phyloP scores from a whole-genome alignment of 2,329 filamentous ascomycete species.

The Huntiella abstrusa region DNA sequence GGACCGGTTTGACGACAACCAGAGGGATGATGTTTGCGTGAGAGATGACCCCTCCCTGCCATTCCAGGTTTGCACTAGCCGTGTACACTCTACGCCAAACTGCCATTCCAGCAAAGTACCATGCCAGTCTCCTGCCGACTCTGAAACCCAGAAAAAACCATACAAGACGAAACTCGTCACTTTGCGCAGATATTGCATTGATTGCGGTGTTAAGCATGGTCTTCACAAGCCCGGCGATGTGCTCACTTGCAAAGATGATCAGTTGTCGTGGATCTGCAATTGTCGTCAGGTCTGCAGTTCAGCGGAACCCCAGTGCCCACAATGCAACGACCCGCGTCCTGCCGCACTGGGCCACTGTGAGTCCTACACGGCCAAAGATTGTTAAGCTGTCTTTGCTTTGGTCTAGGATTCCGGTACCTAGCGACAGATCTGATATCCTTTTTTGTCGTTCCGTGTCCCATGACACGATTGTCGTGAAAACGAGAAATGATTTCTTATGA shows the following conservation, averaged over 20 bases:
- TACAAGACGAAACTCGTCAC: constrained; percentile 12
- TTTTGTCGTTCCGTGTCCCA: too few relatives aligned
- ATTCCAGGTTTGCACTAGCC: constrained; percentile 16
- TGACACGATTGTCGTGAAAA: too few relatives aligned
- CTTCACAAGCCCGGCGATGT: constrained; percentile 21
- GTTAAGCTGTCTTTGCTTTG: too few relatives aligned
- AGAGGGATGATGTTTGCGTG: constrained; percentile 17
- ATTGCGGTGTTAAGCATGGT: constrained; percentile 22
- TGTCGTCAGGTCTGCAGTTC: constrained; percentile 21
- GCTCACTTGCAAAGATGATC: constrained; percentile 20
- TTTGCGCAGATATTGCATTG: constrained; percentile 24
- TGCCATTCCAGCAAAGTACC: background rate
- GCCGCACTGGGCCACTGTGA: background rate
- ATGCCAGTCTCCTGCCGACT: background rate
- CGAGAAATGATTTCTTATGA: too few relatives aligned
- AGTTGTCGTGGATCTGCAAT: constrained; percentile 23
- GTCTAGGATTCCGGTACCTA: too few relatives aligned
- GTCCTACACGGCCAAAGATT: too few relatives aligned
- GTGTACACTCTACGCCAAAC: constrained; percentile 11
- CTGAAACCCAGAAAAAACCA: background rate
- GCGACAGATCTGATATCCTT: too few relatives aligned
- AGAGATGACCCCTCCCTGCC: constrained; percentile 17
- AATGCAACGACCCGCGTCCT: constrained; percentile 20
- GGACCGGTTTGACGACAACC: constrained; percentile 21
- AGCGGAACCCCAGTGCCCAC: constrained; percentile 18